Evolutionary conservation across 2,329 filamentous ascomycete genomes (phyloP).

Genomic region (Penicillium occitanis): DNA sequence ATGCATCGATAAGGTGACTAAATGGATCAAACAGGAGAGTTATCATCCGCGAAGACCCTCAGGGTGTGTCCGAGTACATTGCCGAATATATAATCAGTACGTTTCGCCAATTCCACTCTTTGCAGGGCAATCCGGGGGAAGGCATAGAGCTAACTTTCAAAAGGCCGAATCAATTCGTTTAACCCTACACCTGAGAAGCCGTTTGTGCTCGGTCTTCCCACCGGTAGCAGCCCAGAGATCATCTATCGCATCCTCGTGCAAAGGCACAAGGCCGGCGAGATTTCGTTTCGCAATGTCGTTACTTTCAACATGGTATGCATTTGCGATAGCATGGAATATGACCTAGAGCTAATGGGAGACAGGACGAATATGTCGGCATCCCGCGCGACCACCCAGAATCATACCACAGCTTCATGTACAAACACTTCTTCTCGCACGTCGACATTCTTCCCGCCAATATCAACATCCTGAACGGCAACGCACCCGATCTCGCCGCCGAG

Average conservation of each 20-base stretch:
- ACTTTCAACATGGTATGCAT: slow-evolving; percentile 81
- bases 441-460: slow-evolving; percentile 80
- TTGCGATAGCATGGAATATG: neutral
- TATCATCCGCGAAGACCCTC: slow-evolving; percentile 74
- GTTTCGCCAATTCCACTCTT: slow-evolving; percentile 24
- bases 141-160: neutral
- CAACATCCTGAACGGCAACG: slow-evolving; percentile 81
- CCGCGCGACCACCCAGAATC: slow-evolving; percentile 79
- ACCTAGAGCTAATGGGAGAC: slow-evolving; percentile 7
- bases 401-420: slow-evolving; percentile 93
- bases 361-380: slow-evolving; percentile 85
- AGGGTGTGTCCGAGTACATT: slow-evolving; percentile 70
- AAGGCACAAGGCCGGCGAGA: slow-evolving; percentile 49
- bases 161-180: slow-evolving; percentile 75
- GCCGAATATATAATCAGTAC: slow-evolving; percentile 76
- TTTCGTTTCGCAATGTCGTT: slow-evolving; percentile 84
- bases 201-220: slow-evolving; percentile 80
- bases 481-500: slow-evolving; percentile 70
- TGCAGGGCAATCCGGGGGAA: neutral
- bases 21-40: slow-evolving; percentile 62
- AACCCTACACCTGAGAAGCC: slow-evolving; percentile 69
- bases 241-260: slow-evolving; percentile 74
- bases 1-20: neutral
- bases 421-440: slow-evolving; percentile 83
- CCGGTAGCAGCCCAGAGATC: slow-evolving; percentile 74